Conservation (phyloP, 129 eudicot genomes). For the Ambrosia trifida region DNA sequence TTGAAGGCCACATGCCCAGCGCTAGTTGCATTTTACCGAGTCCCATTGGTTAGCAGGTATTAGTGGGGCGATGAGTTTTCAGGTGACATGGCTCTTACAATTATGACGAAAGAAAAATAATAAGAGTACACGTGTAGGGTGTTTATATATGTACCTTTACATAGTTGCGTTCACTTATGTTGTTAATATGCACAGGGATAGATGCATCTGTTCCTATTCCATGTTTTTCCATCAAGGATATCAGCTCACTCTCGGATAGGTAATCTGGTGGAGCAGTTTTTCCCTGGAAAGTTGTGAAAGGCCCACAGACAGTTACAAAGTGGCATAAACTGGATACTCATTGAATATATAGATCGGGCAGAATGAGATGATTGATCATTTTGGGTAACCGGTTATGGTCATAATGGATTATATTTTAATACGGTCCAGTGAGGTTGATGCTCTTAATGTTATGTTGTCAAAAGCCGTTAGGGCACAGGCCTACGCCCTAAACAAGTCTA, state of each 20-base stretch:
- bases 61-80: no score
- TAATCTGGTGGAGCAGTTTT: conserved; percentile 85
- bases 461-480: no score
- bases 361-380: background rate
- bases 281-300: conserved; percentile 49
- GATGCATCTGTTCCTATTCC: conserved; percentile 99
- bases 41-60: no score
- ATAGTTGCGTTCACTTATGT: conserved; percentile 94
- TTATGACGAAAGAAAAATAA: no score
- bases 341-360: background rate
- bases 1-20: no score
- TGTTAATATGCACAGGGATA: conserved; percentile 88
- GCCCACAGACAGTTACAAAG: background rate
- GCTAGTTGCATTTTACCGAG: no score
- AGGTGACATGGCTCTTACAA: no score
- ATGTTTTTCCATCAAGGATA: conserved; percentile 87
- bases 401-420: background rate
- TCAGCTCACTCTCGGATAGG: conserved; percentile 86
- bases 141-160: conserved; percentile 61
- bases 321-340: background rate
- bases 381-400: background rate
- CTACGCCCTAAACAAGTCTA: no score
- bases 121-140: background rate
- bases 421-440: background rate
- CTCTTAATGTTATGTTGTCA: background rate